These are phyloP conservation scores for Setomelanomma holmii DNA, from an alignment of 2,329 filamentous ascomycete species.

Conservation along the genomic window DNA sequence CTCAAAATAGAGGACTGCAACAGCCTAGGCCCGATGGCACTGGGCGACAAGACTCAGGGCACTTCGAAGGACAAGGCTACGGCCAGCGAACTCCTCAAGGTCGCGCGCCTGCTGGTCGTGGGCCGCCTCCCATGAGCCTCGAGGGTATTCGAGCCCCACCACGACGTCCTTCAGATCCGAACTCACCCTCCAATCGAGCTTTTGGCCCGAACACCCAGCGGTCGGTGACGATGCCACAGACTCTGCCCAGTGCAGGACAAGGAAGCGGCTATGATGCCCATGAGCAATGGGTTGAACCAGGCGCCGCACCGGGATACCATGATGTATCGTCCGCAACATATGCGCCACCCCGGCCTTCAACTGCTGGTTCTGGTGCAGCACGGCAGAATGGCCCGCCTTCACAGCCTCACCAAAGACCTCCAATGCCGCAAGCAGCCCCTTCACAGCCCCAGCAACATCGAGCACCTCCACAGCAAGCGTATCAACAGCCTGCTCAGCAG, in stretches of 20 bases:
- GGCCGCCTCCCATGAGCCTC: conserved; percentile 32
- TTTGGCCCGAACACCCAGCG: conserved; percentile 43
- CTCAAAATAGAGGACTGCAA: conserved; percentile 29
- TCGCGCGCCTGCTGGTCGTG: conserved; percentile 31
- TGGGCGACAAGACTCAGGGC: conserved; percentile 44
- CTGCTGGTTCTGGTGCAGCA: conserved; percentile 41
- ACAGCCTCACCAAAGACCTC: conserved; percentile 38
- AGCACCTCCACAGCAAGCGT: conserved; percentile 25
- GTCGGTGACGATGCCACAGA: conserved; percentile 49
- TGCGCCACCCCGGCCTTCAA: conserved; percentile 46
- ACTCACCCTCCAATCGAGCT: conserved; percentile 37
- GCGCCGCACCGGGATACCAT: conserved; percentile 43
- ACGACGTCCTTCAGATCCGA: conserved; percentile 26
- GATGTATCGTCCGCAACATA: conserved; percentile 46
- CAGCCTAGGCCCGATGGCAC: conserved; percentile 27
- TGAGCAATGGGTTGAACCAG: conserved; percentile 45
- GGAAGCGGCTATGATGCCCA: conserved; percentile 25
- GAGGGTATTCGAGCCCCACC: conserved; percentile 21
- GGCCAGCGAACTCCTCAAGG: conserved; percentile 34
- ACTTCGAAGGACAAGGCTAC: conserved; percentile 37
- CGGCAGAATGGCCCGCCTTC: conserved; percentile 28
- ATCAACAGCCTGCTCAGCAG: conserved; percentile 12
- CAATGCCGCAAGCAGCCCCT: conserved; percentile 33
- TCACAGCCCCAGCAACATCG: conserved; percentile 26
- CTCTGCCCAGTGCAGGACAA: conserved; percentile 20